Conservation (phyloP, 2,329 filamentous ascomycete species). For the Lojkania enalia region DNA sequence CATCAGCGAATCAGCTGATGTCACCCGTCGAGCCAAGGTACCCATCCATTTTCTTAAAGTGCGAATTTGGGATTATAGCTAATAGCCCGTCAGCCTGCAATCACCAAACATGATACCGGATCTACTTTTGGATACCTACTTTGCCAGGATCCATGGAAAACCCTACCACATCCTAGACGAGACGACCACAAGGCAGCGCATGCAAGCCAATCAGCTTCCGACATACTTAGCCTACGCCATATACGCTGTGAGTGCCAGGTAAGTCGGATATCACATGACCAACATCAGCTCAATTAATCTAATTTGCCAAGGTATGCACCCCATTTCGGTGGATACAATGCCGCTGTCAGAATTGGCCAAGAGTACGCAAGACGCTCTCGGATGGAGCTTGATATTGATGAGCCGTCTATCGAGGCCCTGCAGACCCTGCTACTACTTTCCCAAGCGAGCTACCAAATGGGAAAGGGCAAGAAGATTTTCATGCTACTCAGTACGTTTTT, state of each 20-base stretch:
- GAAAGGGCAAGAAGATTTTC: constrained; percentile 81
- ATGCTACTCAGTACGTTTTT: constrained; percentile 72
- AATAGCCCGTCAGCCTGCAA: constrained; percentile 29
- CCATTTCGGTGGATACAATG: constrained; percentile 67
- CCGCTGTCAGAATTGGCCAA: constrained; percentile 69
- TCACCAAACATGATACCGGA: constrained; percentile 60
- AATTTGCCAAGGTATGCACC: constrained; percentile 63
- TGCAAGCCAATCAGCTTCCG: constrained; percentile 69
- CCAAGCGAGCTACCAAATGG: constrained; percentile 74
- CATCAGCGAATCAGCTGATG: constrained; percentile 36
- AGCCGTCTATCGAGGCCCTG: constrained; percentile 76
- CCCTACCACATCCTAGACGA: constrained; percentile 84
- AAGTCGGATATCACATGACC: constrained; percentile 43
- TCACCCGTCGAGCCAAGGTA: constrained; percentile 45
- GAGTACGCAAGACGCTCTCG: constrained; percentile 74
- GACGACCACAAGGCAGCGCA: constrained; percentile 69
- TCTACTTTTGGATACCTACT: constrained; percentile 75
- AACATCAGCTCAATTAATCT: constrained; percentile 54
- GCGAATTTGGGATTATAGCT: constrained; percentile 20
- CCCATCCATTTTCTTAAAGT: constrained; percentile 16
- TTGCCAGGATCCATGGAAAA: constrained; percentile 76
- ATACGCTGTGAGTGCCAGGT: constrained; percentile 53
- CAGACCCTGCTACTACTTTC: constrained; percentile 76
- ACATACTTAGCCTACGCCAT: constrained; percentile 57
- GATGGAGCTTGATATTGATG: constrained; percentile 73